These are phyloP conservation scores for Picochlorum sp. DNA, from an alignment of 139 green algal genomes.

Conservation along the genomic window DNA sequence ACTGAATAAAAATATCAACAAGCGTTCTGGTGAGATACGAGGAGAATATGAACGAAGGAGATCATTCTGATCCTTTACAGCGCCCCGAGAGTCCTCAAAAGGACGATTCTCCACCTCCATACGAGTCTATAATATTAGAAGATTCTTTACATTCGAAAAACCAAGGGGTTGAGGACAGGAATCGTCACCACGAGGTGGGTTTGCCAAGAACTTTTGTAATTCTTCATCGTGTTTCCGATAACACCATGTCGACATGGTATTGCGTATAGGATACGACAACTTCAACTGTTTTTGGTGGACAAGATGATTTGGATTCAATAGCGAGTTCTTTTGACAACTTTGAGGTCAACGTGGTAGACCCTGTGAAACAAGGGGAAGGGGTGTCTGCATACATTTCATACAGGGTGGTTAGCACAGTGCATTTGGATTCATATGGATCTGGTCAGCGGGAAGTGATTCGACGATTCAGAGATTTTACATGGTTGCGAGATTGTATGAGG, in stretches of 20 bases:
- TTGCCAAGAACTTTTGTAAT: too few relatives aligned
- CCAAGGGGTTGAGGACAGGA: too few relatives aligned
- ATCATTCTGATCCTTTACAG: too few relatives aligned
- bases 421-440: conserved; percentile 31
- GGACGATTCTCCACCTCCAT: conserved; percentile 9
- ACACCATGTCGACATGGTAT: too few relatives aligned
- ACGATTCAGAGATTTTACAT: conserved; percentile 87
- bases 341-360: conserved; percentile 67
- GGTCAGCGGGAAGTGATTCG: conserved; percentile 64
- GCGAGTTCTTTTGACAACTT: conserved; percentile 20
- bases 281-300: too few relatives aligned
- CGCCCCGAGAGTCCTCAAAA: background rate
- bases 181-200: too few relatives aligned
- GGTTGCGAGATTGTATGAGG: conserved; percentile 66
- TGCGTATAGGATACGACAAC: too few relatives aligned
- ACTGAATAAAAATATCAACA: too few relatives aligned
- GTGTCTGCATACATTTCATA: conserved; percentile 66
- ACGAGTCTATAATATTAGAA: conserved; percentile 12
- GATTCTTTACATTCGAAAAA: background rate
- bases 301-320: background rate
- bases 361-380: conserved; percentile 87
- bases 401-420: conserved; percentile 48
- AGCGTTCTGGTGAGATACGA: too few relatives aligned
- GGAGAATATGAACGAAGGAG: too few relatives aligned
- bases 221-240: too few relatives aligned